Conservation (phyloP, 129 eudicot species). For the Pulicaria dysenterica region DNA sequence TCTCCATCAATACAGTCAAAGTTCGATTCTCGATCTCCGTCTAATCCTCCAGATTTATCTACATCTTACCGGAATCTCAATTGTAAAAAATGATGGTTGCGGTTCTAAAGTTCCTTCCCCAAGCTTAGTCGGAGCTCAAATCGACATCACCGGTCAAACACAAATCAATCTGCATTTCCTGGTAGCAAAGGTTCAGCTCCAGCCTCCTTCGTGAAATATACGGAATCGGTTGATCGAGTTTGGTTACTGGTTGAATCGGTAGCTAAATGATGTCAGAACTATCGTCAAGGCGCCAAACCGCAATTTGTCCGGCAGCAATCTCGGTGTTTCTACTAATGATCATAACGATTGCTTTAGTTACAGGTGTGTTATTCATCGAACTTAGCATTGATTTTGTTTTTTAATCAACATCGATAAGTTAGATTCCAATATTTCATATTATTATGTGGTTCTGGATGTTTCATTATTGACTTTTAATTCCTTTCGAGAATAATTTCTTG, state of each 20-base stretch:
- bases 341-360: conserved; percentile 29
- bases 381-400: conserved; percentile 5
- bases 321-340: conserved; percentile 39
- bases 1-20: conserved; percentile 29
- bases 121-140: not conserved
- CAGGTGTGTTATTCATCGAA: conserved; percentile 49
- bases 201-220: not conserved
- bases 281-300: conserved; percentile 18
- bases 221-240: not conserved
- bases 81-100: conserved; percentile 7
- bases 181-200: conserved; percentile 16
- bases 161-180: conserved; percentile 13
- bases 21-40: conserved; percentile 17
- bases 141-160: not conserved
- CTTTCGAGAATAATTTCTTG: not conserved
- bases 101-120: not conserved
- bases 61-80: not conserved
- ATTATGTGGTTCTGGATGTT: not conserved
- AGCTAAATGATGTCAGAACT: conserved; percentile 19
- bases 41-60: conserved; percentile 34
- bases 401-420: conserved; percentile 9
- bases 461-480: conserved; percentile 9
- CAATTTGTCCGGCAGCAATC: conserved; percentile 31
- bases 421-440: not conserved
- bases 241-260: not conserved